Conservation (phyloP, 1,284 basidiomycete species). For the Marasmius fiardii region DNA sequence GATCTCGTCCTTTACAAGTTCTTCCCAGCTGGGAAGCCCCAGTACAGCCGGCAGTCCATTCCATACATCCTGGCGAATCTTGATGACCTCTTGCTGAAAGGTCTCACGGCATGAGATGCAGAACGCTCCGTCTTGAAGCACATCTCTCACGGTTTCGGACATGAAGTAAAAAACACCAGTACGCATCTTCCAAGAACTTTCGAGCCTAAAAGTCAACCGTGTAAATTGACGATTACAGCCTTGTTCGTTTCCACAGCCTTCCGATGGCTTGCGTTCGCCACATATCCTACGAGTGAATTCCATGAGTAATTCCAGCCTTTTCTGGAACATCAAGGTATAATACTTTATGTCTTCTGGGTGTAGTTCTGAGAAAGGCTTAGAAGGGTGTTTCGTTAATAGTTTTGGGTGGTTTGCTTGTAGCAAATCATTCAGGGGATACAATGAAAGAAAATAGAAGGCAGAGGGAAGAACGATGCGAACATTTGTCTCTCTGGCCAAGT, state of each 20-base stretch:
- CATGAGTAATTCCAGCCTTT: slow-evolving; percentile 46
- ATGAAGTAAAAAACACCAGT: slow-evolving; percentile 56
- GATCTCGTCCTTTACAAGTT: slow-evolving; percentile 29
- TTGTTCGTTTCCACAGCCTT: slow-evolving; percentile 22
- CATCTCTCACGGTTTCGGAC: slow-evolving; percentile 42
- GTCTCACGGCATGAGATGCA: slow-evolving; percentile 41
- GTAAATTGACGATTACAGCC: slow-evolving; percentile 42
- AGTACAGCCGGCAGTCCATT: slow-evolving; percentile 42
- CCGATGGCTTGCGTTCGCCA: slow-evolving; percentile 26
- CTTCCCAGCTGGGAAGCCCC: slow-evolving; percentile 44
- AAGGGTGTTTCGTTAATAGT: slow-evolving; percentile 45
- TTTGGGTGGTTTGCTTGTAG: slow-evolving; percentile 52
- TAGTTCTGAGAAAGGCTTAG: slow-evolving; percentile 45
- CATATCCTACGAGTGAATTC: slow-evolving; percentile 47
- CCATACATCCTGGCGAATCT: slow-evolving; percentile 43
- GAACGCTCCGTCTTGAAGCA: slow-evolving; percentile 31
- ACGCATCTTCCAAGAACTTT: slow-evolving; percentile 47
- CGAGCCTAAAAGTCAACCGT: slow-evolving; percentile 38
- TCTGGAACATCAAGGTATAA: slow-evolving; percentile 59
- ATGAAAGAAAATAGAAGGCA: slow-evolving; percentile 55
- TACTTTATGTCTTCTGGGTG: slow-evolving; percentile 38
- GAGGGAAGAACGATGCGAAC: slow-evolving; percentile 47
- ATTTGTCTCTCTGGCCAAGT: slow-evolving; percentile 53
- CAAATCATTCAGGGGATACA: slow-evolving; percentile 50
- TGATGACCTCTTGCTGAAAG: slow-evolving; percentile 39